Conservation (phyloP, 2,329 filamentous ascomycete species). For the Rosellinia necatrix region DNA sequence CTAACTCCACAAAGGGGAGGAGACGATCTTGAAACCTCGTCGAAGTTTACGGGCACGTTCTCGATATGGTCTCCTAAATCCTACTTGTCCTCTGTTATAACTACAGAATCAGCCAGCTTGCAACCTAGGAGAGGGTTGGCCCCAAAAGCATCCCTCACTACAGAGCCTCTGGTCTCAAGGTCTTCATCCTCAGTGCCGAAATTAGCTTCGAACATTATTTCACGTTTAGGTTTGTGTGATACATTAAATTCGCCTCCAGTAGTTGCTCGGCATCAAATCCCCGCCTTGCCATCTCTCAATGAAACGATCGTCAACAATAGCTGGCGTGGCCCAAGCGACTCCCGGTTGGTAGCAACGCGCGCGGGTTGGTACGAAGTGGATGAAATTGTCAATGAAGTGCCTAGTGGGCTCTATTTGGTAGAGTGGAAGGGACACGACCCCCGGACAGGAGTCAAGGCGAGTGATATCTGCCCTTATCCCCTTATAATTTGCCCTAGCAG, state of each 20-base stretch:
- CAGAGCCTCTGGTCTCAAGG: neutral
- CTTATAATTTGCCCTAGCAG: no score
- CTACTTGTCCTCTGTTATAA: neutral
- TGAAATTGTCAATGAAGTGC: conserved; percentile 31
- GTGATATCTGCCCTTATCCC: neutral
- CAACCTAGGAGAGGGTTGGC: neutral
- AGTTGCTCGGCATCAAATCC: neutral
- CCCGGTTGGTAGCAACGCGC: neutral
- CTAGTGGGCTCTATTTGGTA: conserved; percentile 32
- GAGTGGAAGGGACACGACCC: conserved; percentile 39
- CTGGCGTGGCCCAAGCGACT: neutral
- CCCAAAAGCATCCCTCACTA: neutral
- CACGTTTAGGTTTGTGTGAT: neutral
- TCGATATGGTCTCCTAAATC: neutral
- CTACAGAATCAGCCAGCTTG: neutral
- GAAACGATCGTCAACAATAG: neutral
- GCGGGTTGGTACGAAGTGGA: conserved; percentile 34
- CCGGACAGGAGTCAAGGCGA: conserved; percentile 28
- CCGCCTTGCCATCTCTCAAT: neutral
- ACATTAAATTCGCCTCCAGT: neutral
- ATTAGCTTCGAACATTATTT: neutral
- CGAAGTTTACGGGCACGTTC: neutral
- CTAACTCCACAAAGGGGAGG: neutral
- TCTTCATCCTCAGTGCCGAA: neutral
- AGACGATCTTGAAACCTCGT: neutral